Conservation (phyloP, 345 rosid genomes). For the Citrus trifoliata region DNA sequence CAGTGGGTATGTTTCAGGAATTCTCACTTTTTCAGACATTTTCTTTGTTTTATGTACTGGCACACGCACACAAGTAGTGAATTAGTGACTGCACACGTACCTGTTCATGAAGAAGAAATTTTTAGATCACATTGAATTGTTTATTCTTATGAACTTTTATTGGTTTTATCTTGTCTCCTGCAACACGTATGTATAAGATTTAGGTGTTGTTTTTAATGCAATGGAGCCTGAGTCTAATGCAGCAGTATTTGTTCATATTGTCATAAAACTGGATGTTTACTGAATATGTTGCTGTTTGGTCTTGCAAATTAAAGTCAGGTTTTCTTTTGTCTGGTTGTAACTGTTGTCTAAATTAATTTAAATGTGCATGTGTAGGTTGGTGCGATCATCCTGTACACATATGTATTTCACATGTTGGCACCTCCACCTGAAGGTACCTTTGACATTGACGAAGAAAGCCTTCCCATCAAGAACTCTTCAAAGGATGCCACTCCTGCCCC, state of each 20-base stretch:
- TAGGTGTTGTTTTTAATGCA: neutral
- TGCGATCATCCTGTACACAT: constrained; percentile 92
- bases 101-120: neutral
- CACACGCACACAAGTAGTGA: neutral
- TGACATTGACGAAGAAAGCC: constrained; percentile 45
- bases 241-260: neutral
- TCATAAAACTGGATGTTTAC: neutral
- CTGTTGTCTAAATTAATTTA: constrained; percentile 9
- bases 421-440: constrained; percentile 96
- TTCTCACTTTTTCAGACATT: neutral
- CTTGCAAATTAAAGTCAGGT: neutral
- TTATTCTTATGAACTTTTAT: neutral
- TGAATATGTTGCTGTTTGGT: neutral
- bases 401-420: constrained; percentile 86
- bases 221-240: neutral
- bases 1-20: constrained; percentile 69
- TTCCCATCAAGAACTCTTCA: constrained; percentile 55
- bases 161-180: neutral
- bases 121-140: neutral
- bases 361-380: constrained; percentile 69
- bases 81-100: neutral
- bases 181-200: neutral
- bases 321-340: neutral
- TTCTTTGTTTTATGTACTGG: neutral
- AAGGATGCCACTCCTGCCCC: constrained; percentile 45